Evolutionary conservation across 192 early-diverging fungal genomes (phyloP), one percentile per base, ranked within the genome.

Genomic region (Coemansia asiatica): DNA sequence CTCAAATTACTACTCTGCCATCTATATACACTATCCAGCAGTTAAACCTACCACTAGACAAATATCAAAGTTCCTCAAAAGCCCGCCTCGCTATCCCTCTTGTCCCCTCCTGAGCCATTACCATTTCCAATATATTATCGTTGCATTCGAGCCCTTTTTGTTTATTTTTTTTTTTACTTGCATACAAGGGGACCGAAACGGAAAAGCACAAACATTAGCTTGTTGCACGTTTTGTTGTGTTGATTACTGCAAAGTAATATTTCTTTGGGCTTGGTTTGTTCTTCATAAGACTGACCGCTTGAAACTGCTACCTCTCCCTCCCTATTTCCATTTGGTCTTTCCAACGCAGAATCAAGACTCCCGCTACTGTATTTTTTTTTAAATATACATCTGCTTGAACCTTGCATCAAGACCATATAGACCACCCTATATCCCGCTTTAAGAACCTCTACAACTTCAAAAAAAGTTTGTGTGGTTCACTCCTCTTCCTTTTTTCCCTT

Each of bases 181-280:
- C 12, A 2, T 3, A 12, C 8, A 2, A 13, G 15, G 40, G 40
- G 40, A 44, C 40, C 8, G 40, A 44, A 2, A 44, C 40, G 10
- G 40, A 44, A n/a, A 44, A 44, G 40, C 40, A 44, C 40, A 44
- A 44, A 44, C 50, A 26, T 16, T 51, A 51, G 25, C 6, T 21
- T 2, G 25, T 26, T 51, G 25, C 50, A 51, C 50, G 19, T 22
- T 51, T 51, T 51, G 50, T 51, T 51, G 19, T 51, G 23, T 51
- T 51, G 50, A 51, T 51, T 51, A 22, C 25, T 51, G 50, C 22
- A 51, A 25, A 25, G 23, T 44, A 44, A 13, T 44, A 44, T 44
- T 16, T 44, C 8, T 44, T 44, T n/a, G n/a, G 40, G 10, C 6
- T 13, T 44, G 40, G 40, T 3, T 44, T 44, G 40, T 44, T 44